phyloP scores from a whole-genome alignment of 768 basidiomycete genomes.

The Omphalotus guepiniiformis region DNA sequence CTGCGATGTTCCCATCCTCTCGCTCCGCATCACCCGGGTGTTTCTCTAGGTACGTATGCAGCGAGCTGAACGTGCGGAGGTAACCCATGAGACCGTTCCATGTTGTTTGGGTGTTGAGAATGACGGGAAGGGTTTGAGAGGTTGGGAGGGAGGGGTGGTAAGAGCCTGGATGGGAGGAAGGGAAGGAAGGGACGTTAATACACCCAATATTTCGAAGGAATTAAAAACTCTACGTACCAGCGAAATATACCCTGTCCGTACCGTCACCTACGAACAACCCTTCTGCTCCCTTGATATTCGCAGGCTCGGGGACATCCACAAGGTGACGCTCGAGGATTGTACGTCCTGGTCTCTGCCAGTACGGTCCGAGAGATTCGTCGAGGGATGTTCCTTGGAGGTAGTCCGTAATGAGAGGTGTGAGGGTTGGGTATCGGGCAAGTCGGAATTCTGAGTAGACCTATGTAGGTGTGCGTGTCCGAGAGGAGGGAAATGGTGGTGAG shows the following conservation, averaged over 20 bases:
- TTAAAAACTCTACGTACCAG: constrained; percentile 34
- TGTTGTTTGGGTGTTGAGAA: constrained; percentile 55
- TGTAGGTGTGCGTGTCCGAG: background rate
- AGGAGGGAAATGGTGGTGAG: background rate
- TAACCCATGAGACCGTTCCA: constrained; percentile 68
- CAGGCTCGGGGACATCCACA: constrained; percentile 59
- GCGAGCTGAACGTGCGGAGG: constrained; percentile 64
- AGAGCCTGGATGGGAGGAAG: constrained; percentile 26
- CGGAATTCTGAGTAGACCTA: constrained; percentile 71
- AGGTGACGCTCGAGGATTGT: constrained; percentile 70
- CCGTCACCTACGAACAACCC: constrained; percentile 31
- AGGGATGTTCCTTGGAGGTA: constrained; percentile 61
- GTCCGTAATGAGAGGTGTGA: constrained; percentile 53
- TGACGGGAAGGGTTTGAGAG: constrained; percentile 33
- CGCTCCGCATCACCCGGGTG: constrained; percentile 50
- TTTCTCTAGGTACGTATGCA: constrained; percentile 61
- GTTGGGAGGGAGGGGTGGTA: constrained; percentile 36
- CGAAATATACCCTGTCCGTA: constrained; percentile 54
- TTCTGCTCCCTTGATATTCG: constrained; percentile 18
- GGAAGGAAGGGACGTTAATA: background rate
- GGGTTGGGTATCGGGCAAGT: constrained; percentile 53
- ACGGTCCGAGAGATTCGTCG: constrained; percentile 53
- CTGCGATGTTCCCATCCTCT: constrained; percentile 57
- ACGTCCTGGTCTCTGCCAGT: constrained; percentile 81
- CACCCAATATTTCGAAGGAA: background rate